Evolutionary conservation across 768 basidiomycete species (phyloP).

Genomic region (Strobilomyces confusus): DNA sequence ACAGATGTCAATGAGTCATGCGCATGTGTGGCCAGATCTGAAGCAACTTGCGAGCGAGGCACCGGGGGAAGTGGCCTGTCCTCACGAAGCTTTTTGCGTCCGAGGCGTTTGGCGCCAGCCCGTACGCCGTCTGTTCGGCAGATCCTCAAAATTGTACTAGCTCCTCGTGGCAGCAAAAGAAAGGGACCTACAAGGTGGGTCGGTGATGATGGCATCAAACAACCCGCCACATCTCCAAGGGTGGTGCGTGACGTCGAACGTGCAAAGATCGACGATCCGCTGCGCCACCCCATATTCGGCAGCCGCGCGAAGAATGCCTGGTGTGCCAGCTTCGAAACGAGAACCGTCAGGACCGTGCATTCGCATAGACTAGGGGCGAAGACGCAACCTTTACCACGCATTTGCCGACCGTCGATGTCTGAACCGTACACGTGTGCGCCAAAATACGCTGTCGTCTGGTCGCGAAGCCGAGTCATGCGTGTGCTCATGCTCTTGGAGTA

Average conservation of each 20-base stretch:
- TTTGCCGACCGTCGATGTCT: constrained; percentile 96
- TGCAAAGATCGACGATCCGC: constrained; percentile 77
- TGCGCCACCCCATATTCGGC: constrained; percentile 75
- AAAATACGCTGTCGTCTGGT: constrained; percentile 80
- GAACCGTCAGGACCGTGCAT: background rate
- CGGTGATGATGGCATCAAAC: constrained; percentile 92
- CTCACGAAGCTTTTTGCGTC: constrained; percentile 51
- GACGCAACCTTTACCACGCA: constrained; percentile 80
- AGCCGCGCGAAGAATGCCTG: constrained; percentile 80
- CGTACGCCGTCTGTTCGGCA: constrained; percentile 77
- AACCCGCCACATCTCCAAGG: constrained; percentile 87
- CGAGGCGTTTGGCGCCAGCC: constrained; percentile 79
- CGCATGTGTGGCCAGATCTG: background rate
- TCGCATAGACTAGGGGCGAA: background rate
- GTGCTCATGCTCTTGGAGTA: background rate
- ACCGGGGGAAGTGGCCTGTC: constrained; percentile 27
- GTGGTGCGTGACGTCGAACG: constrained; percentile 89
- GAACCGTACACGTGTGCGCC: constrained; percentile 86
- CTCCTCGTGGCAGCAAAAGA: background rate
- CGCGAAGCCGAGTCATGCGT: background rate
- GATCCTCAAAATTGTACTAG: background rate
- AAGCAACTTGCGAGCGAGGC: constrained; percentile 42
- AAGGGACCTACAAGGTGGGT: constrained; percentile 77
- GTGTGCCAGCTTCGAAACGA: constrained; percentile 33
- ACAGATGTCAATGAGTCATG: background rate